Base-by-base conservation (phyloP, 495 filamentous ascomycete genomes). In the Trichoderma reesei region DNA sequence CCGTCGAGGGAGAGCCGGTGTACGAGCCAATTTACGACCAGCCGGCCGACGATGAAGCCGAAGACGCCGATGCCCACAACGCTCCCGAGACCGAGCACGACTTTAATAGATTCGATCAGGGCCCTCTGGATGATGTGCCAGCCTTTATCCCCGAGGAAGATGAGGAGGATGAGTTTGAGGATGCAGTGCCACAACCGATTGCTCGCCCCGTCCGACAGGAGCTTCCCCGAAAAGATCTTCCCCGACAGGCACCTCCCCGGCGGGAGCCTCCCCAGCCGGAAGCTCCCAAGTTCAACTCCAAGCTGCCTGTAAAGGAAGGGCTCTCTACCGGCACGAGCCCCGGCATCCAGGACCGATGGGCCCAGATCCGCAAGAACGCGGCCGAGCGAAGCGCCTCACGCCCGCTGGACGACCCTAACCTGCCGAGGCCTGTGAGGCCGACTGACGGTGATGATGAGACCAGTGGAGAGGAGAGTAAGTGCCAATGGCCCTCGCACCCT, bases 401-500 rank as follows among this genome's bases (percentile, higher is more conserved):
- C 48, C 77, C 80, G 54, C 87, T 89, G 68, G 87, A 90, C 67
- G 86, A 90, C 67, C 80, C 85, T 26, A 26, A 26, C 62, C 74
- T 75, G 60, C 79, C 80, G 56, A 80, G 73, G 16, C 73, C 80
- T 65, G 80, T 78, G 68, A 75, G 77, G 66, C 81, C 82, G 60
- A 84, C 83, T 3, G 87, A 80, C 61, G 75, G 72, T 18, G 80
- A 92, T 64, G 91, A 96, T 70, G 90, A 96, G 65, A 94, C 90
- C 20, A 96, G 90, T 71, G 92, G 89, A 20, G 95, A 98, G 83
- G 94, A 98, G 80, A 96, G 92, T 91, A 82, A 85, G 91, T 85
- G 41, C 14, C 13, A 44, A 54, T 48, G 20, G 14, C 11, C 41
- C 46, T 3, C 0, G 8, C 14, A 16, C n/a, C 44, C 18, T 20